These are phyloP conservation scores for Coniochaeta sp. DNA, from an alignment of 2,329 filamentous ascomycete species.

Conservation along the genomic window DNA sequence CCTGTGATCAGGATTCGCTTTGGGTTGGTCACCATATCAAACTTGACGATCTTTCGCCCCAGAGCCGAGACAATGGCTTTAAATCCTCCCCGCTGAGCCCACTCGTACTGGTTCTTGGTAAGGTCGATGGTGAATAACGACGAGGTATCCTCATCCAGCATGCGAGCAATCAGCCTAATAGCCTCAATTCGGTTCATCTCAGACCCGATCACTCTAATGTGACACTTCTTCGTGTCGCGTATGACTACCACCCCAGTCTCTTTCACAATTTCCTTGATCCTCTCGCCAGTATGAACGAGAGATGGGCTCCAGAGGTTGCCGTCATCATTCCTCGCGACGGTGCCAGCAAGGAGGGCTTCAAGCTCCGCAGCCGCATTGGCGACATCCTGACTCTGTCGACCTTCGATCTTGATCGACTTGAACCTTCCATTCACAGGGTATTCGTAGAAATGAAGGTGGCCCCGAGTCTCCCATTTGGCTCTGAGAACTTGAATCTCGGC, in stretches of 20 bases:
- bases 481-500: not conserved
- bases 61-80: constrained; percentile 16
- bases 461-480: not conserved
- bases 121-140: constrained; percentile 8
- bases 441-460: not conserved
- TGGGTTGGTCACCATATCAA: constrained; percentile 24
- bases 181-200: not conserved
- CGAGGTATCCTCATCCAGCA: not conserved
- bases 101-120: constrained; percentile 15
- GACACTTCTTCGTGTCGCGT: not conserved
- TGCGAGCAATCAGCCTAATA: not conserved
- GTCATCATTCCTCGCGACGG: not conserved
- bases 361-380: constrained; percentile 22
- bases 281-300: not conserved
- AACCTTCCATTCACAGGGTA: not conserved
- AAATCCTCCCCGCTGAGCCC: constrained; percentile 25
- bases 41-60: constrained; percentile 10
- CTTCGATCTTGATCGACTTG: constrained; percentile 27
- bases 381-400: constrained; percentile 20
- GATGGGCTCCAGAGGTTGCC: not conserved
- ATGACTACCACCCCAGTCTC: not conserved
- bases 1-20: constrained; percentile 24
- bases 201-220: not conserved
- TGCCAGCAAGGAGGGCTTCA: constrained; percentile 8
- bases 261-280: not conserved